phyloP scores from a whole-genome alignment of 1,284 basidiomycete genomes.

The Flammula alnicola region DNA sequence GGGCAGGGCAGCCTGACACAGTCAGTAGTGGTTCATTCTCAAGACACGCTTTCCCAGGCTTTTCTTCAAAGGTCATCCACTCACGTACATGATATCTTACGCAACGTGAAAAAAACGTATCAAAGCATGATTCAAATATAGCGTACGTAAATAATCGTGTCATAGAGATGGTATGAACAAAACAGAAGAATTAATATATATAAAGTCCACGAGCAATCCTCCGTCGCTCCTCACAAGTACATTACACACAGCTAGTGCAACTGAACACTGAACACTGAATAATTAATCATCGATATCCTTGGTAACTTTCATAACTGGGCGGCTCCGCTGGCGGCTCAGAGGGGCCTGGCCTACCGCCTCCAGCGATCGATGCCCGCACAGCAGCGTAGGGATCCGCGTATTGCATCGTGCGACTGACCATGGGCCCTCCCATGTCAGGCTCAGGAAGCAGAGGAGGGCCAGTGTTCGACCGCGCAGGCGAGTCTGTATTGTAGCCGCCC shows the following conservation, averaged over 20 bases:
- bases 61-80: background rate
- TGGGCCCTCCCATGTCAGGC: conserved; percentile 46
- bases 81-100: background rate
- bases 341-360: conserved; percentile 28
- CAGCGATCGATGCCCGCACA: conserved; percentile 60
- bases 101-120: background rate
- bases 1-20: too few species aligned
- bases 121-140: background rate
- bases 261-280: conserved; percentile 1
- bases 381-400: conserved; percentile 83
- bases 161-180: background rate
- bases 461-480: conserved; percentile 23
- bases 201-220: conserved; percentile 9
- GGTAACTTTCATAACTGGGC: conserved; percentile 56
- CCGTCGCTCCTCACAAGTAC: background rate
- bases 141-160: conserved; percentile 2
- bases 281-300: conserved; percentile 42
- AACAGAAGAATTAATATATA: conserved; percentile 6
- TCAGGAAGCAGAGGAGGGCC: conserved; percentile 39
- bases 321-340: conserved; percentile 36
- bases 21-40: too few species aligned
- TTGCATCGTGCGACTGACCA: conserved; percentile 86
- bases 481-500: conserved; percentile 18
- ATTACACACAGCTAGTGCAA: conserved; percentile 3
- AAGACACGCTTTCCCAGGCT: too few species aligned